phyloP scores from a whole-genome alignment of 352 stramenopile genomes.

The Globisporangium uncinulatum region DNA sequence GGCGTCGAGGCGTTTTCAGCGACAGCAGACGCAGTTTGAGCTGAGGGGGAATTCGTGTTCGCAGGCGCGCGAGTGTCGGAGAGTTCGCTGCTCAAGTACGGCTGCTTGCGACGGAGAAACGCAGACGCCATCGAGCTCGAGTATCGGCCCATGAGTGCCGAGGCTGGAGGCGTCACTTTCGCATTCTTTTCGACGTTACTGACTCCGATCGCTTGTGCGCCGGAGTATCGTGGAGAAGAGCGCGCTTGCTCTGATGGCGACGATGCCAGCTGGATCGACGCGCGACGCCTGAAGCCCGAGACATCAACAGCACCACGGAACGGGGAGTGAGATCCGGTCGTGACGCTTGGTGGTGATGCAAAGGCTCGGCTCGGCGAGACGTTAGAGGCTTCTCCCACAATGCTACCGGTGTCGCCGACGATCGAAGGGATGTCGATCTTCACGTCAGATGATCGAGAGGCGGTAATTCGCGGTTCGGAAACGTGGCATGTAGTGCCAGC shows the following conservation, averaged over 20 bases:
- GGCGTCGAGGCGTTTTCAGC: not conserved
- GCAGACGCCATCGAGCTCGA: constrained; percentile 12
- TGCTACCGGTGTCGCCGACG: not conserved
- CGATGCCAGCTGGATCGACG: constrained; percentile 5
- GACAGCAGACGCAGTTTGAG: not conserved
- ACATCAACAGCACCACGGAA: not conserved
- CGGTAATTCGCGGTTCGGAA: not conserved
- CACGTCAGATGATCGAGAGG: not conserved
- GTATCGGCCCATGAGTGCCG: constrained; percentile 8
- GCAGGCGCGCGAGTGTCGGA: not conserved
- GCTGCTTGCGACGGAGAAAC: constrained; percentile 14
- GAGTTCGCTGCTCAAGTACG: constrained; percentile 5
- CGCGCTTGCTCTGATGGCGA: not conserved
- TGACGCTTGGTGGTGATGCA: not conserved
- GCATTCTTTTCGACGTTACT: not conserved
- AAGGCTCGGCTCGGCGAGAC: not conserved
- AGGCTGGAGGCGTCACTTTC: constrained; percentile 14
- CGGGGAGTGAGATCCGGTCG: not conserved
- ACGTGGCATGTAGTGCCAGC: not conserved
- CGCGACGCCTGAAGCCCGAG: constrained; percentile 3
- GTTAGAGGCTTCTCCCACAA: not conserved
- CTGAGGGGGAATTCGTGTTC: too few relatives aligned
- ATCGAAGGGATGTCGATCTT: constrained; percentile 14
- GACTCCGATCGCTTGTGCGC: not conserved
- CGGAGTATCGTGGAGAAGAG: not conserved